Evolutionary conservation across 2,329 filamentous ascomycete genomes (phyloP).

Genomic region (Beauveria bassiana): DNA sequence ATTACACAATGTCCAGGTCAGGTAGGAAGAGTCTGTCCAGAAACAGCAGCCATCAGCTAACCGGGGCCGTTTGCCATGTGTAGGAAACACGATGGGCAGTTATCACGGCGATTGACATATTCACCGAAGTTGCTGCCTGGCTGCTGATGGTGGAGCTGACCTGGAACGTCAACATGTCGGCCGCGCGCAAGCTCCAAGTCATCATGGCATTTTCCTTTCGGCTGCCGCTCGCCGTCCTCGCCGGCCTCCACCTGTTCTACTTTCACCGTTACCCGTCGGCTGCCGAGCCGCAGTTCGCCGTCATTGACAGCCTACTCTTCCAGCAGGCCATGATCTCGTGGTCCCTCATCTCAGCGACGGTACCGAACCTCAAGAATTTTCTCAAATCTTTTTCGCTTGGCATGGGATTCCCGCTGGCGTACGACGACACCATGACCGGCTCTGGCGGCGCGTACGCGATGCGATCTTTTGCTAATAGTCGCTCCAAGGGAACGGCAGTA

Average conservation of each 20-base stretch:
- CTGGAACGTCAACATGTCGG: constrained; percentile 15
- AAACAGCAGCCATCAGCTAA: not conserved
- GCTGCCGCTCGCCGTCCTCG: constrained; percentile 14
- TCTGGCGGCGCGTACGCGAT: constrained; percentile 11
- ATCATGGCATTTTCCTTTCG: constrained; percentile 17
- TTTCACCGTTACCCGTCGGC: constrained; percentile 11
- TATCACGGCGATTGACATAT: constrained; percentile 14
- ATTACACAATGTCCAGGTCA: constrained; percentile 8
- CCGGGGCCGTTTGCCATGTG: not conserved
- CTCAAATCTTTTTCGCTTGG: constrained; percentile 16
- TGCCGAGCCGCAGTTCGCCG: constrained; percentile 13
- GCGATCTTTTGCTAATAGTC: constrained; percentile 6
- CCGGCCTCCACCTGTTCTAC: constrained; percentile 12
- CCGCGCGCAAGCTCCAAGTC: constrained; percentile 14
- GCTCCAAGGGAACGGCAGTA: constrained; percentile 1
- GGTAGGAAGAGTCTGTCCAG: not conserved
- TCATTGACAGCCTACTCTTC: constrained; percentile 14
- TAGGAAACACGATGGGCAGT: constrained; percentile 12
- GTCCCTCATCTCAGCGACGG: constrained; percentile 18
- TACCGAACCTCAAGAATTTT: constrained; percentile 18
- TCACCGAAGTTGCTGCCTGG: constrained; percentile 16
- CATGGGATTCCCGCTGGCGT: constrained; percentile 12
- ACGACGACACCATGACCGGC: constrained; percentile 9
- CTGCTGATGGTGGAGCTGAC: constrained; percentile 13
- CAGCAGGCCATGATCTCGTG: constrained; percentile 16